A percentile compares a stretch with the other conserved stretches of the same genome.
These are phyloP conservation scores for Pichia sp. DNA, from an alignment of 1,139 yeast genomes.

Conservation along the genomic window DNA sequence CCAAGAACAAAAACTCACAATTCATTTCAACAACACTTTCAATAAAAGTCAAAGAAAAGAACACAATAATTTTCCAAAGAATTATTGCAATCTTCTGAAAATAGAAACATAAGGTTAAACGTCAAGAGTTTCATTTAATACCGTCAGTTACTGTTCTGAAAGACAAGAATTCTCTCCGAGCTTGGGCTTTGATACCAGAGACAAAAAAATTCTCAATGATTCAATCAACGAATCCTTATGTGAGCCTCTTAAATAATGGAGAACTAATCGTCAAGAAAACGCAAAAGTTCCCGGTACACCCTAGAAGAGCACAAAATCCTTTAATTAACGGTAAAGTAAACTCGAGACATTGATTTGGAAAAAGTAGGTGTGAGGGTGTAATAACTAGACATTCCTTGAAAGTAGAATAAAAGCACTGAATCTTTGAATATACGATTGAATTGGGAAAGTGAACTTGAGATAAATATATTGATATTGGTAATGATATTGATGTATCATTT, in stretches of 20 bases:
- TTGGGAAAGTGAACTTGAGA: no score
- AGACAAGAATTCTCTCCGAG: slow-evolving; percentile 9
- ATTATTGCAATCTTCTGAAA: neutral
- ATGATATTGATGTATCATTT: no score
- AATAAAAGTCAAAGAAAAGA: slow-evolving; percentile 6
- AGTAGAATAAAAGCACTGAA: slow-evolving; percentile 6
- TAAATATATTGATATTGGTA: no score
- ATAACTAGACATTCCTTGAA: neutral
- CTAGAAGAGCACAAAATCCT: neutral
- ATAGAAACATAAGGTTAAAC: neutral
- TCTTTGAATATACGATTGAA: slow-evolving; percentile 3
- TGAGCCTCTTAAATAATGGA: neutral
- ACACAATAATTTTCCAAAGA: neutral
- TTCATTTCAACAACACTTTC: neutral
- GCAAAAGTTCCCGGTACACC: neutral
- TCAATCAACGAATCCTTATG: slow-evolving; percentile 5
- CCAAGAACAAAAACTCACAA: neutral
- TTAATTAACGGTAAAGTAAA: no score
- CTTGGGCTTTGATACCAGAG: slow-evolving; percentile 13
- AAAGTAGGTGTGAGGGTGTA: slow-evolving; percentile 2
- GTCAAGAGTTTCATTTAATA: no score
- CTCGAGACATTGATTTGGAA: no score
- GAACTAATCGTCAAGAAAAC: no score
- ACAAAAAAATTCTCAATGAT: neutral
- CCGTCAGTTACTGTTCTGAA: no score